Evolutionary conservation across 306 rosid species (phyloP), one percentile per base, ranked within the genome.

Genomic region (Castanea sativa): DNA sequence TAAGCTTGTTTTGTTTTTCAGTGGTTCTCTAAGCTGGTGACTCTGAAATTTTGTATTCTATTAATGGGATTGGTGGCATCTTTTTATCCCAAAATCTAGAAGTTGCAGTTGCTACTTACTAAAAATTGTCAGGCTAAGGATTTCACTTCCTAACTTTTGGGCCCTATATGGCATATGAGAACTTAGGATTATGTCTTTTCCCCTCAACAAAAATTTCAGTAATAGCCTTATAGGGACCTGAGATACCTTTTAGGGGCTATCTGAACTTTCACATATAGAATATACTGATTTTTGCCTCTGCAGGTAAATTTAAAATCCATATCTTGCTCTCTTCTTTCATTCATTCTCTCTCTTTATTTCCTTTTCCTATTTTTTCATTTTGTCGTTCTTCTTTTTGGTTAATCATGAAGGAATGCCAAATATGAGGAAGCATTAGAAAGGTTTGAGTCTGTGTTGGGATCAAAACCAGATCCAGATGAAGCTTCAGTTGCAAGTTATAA

Each of bases 401-500:
- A 61, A 83, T 88, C 72, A 35, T 60, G 79, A 89, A 95, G 99
- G 90, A 85, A 56, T 73, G 91, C 81, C 52, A 93, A 91, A 84
- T 95, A 93, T 52, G 98, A 95, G 85, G 92, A 93, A 89, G 99
- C 99, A 19, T 74, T 91, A 73, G 96, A 85, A 86, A 95, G 87
- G 72, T 93, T 95, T 29, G 99, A 93, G 81, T 95, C 98, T 35
- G 90, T 93, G 35, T 85, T 93, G 86, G 99, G 99, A 80, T 88
- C 93, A 29, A 93, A 84, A 80, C 97, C 99, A 72, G 92, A 83
- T 64, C 75, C 87, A 5, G 86, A 76, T 32, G 99, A 95, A 81
- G 86, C 94, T 72, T 87, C 98, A 74, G 91, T 95, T 19, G 98
- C 99, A 73, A 85, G 94, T 82, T 95, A 95, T 86, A 95, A 95